Evolutionary conservation across 805 yeast genomes (phyloP).

Genomic region (Teunomyces funiuensis): DNA sequence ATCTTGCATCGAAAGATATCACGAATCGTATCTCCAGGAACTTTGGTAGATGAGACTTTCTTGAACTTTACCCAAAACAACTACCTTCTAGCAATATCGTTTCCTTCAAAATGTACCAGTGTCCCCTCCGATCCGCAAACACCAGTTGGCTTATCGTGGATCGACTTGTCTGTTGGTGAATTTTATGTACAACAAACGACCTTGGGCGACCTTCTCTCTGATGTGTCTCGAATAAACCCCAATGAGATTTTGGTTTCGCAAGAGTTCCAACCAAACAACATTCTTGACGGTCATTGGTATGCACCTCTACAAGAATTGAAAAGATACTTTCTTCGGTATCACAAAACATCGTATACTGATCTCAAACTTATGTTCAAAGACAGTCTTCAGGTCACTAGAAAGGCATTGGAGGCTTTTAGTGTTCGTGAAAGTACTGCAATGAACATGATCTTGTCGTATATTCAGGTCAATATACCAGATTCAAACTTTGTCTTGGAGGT

Average conservation of each 20-base stretch:
- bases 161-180: conserved; percentile 83
- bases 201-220: conserved; percentile 61
- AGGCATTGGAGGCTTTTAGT: conserved; percentile 31
- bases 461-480: conserved; percentile 72
- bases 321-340: conserved; percentile 60
- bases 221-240: conserved; percentile 76
- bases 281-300: conserved; percentile 53
- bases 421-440: conserved; percentile 60
- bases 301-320: conserved; percentile 58
- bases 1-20: conserved; percentile 66
- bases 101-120: conserved; percentile 49
- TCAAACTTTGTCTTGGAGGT: conserved; percentile 59
- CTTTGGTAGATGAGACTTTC: conserved; percentile 82
- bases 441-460: conserved; percentile 59
- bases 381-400: conserved; percentile 37
- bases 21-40: conserved; percentile 88
- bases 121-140: conserved; percentile 39
- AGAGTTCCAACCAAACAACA: conserved; percentile 36
- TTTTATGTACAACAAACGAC: conserved; percentile 67
- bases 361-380: conserved; percentile 31
- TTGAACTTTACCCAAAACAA: conserved; percentile 72
- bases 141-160: conserved; percentile 79
- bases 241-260: conserved; percentile 69
- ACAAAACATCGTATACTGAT: conserved; percentile 31
- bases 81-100: conserved; percentile 62